Base-by-base conservation (phyloP, 1,139 yeast species). In the Pichia sp. region DNA sequence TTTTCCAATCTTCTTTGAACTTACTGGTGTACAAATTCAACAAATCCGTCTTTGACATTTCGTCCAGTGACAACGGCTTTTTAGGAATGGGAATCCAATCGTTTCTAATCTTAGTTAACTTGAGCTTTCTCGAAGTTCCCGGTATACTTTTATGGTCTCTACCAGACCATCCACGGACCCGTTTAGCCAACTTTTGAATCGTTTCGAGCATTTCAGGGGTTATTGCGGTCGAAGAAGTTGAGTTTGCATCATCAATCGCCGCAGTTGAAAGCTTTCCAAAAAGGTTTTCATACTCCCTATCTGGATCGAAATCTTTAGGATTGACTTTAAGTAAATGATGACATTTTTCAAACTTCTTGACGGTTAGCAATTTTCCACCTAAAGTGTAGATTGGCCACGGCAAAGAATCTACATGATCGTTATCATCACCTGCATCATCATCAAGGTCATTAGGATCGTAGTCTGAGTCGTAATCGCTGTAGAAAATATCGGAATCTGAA, bases 121-220 rank as follows among this genome's bases (percentile, higher is more conserved):
- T 68, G 43, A 85, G 64, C 53, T 82, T 82, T 51, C 88, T 71
- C 0, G 80, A 64, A 0, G 86, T 76, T 7, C 94, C 94, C 0
- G 95, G 90, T 5, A 85, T 76, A 10, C 79, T 68, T 43, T 83
- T 65, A 47, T 81, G 77, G 57, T 85, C 95, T 52, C 78, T 76
- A 0, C 95, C 95, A 41, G 88, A 82, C 94, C 95, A 86, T 27
- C 87, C 87, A 53, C 85, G 71, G 1, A 85, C 78, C 29, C 81
- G 64, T 48, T 79, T 71, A 9, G 83, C 79, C 52, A 83, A 52
- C 49, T 74, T 71, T 54, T 78, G 81, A 52, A 81, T 77, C 55
- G 80, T 86, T 44, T 72, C 76, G 47, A 83, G 64, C 10, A 79
- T 72, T 52, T 82, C 88, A 1, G 88, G 88, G 0, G 84, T 71